phyloP scores from a whole-genome alignment of 805 yeast species.

The Wickerhamiella sorbophila region DNA sequence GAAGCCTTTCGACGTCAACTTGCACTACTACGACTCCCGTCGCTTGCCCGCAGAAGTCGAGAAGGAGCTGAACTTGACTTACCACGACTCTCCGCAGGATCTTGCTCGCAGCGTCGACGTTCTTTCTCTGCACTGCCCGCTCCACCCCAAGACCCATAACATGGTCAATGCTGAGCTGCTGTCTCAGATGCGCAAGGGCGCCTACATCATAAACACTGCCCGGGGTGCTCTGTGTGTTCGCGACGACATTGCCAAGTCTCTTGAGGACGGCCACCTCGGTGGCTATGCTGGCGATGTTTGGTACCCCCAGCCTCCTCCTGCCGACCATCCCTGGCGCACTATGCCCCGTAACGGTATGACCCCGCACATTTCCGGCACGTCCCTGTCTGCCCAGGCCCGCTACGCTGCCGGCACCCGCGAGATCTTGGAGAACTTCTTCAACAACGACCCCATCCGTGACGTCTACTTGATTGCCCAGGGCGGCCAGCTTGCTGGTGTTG shows the following conservation, averaged over 20 bases:
- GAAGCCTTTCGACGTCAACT: conserved; percentile 56
- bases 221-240: conserved; percentile 68
- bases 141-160: conserved; percentile 56
- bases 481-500: conserved; percentile 1
- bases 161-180: conserved; percentile 47
- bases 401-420: conserved; percentile 56
- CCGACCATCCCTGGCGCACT: conserved; percentile 62
- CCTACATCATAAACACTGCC: conserved; percentile 65
- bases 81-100: conserved; percentile 47
- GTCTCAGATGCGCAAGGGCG: conserved; percentile 57
- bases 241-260: conserved; percentile 63
- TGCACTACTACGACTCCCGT: conserved; percentile 65
- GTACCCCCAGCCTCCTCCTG: conserved; percentile 75
- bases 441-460: conserved; percentile 46
- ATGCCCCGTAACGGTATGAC: conserved; percentile 80
- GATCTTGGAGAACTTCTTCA: conserved; percentile 49
- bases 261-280: conserved; percentile 48
- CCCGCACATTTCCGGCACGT: conserved; percentile 68
- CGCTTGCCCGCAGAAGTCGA: conserved; percentile 46
- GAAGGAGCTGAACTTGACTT: conserved; percentile 41
- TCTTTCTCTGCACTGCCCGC: conserved; percentile 65
- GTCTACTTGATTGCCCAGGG: not conserved
- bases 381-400: conserved; percentile 65
- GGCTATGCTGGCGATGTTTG: conserved; percentile 84
- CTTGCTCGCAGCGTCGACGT: conserved; percentile 54